Evolutionary conservation across 352 stramenopile genomes (phyloP).

Genomic region (Pythium graminicola): DNA sequence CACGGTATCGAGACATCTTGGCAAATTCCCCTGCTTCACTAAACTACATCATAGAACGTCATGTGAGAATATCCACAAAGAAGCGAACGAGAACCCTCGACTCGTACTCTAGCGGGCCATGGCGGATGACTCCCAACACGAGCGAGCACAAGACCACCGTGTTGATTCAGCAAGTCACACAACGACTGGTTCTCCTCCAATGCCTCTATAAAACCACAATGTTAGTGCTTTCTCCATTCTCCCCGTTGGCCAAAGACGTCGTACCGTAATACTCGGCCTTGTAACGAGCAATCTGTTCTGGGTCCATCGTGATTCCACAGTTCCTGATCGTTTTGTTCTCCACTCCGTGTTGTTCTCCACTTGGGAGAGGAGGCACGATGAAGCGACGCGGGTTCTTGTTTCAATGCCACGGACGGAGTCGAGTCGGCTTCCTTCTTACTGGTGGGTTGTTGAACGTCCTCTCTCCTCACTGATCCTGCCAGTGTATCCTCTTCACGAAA

Average conservation of each 20-base stretch:
- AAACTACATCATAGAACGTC: constrained; percentile 34
- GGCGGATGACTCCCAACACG: constrained; percentile 73
- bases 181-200: constrained; percentile 56
- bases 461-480: too few relatives aligned
- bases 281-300: constrained; percentile 20
- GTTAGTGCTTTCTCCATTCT: not conserved
- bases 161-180: constrained; percentile 64
- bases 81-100: not conserved
- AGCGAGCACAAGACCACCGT: constrained; percentile 68
- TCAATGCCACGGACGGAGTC: too few relatives aligned
- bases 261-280: constrained; percentile 33
- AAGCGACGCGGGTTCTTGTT: not conserved
- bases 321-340: not conserved
- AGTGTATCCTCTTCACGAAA: not conserved
- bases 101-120: constrained; percentile 68
- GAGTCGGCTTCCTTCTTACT: too few relatives aligned
- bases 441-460: too few relatives aligned
- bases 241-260: not conserved
- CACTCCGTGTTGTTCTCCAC: not conserved
- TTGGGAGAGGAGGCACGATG: not conserved
- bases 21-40: constrained; percentile 76
- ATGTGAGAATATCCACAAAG: not conserved
- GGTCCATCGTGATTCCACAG: constrained; percentile 10
- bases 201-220: constrained; percentile 32
- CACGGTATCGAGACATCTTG: constrained; percentile 70